These are phyloP conservation scores for Talaromyces albobiverticillius DNA, from an alignment of 2,329 filamentous ascomycete species.

Conservation along the genomic window DNA sequence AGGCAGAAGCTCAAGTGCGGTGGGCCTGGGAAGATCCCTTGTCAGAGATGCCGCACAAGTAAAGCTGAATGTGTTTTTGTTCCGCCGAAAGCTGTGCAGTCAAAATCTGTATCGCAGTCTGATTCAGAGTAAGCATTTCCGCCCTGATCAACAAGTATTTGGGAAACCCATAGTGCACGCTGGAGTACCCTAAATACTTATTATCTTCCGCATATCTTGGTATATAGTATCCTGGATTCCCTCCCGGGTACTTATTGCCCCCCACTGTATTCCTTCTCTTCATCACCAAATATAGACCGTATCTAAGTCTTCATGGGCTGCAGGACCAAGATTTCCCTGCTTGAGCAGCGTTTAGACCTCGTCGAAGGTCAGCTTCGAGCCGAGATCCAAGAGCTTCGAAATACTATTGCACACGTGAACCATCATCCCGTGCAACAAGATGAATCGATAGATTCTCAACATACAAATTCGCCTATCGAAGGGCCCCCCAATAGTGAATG, in stretches of 20 bases:
- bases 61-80: conserved; percentile 1
- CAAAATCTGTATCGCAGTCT: neutral
- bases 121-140: neutral
- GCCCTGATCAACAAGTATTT: no score
- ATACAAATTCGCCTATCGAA: neutral
- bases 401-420: neutral
- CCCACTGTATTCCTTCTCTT: no score
- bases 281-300: no score
- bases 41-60: conserved; percentile 2
- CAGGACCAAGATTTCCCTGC: neutral
- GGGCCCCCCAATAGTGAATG: neutral
- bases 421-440: no score
- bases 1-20: conserved; percentile 3
- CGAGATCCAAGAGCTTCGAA: neutral
- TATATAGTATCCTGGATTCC: no score
- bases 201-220: no score
- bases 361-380: neutral
- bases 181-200: no score
- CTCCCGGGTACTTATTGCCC: no score
- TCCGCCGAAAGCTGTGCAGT: neutral
- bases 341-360: neutral
- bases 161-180: no score
- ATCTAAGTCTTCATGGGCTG: neutral
- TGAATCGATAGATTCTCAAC: neutral
- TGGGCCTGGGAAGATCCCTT: neutral